phyloP scores from a whole-genome alignment of 805 yeast species.

The Ogataea chonburiensis region DNA sequence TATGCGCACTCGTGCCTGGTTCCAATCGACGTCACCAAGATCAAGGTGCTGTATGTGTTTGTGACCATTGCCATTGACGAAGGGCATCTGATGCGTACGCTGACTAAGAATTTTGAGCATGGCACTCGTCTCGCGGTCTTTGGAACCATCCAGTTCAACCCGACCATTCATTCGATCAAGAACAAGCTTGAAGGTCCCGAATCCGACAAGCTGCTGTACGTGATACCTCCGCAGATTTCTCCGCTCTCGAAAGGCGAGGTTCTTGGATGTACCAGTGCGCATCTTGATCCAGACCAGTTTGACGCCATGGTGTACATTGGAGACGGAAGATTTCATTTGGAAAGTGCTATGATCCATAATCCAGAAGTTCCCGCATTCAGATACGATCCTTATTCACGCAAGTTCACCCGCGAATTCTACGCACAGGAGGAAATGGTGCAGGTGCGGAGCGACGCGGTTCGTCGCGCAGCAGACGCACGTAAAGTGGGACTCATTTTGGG shows the following conservation, averaged over 20 bases:
- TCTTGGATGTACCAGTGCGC: conserved; percentile 91
- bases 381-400: conserved; percentile 92
- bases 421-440: conserved; percentile 80
- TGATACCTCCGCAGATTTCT: conserved; percentile 84
- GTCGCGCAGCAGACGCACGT: conserved; percentile 54
- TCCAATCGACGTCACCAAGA: conserved; percentile 87
- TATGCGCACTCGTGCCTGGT: conserved; percentile 97
- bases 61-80: conserved; percentile 92
- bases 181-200: conserved; percentile 49
- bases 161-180: conserved; percentile 79
- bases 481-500: conserved; percentile 86
- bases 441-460: conserved; percentile 73
- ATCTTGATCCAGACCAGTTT: conserved; percentile 59
- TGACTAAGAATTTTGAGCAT: conserved; percentile 61
- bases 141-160: conserved; percentile 97
- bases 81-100: conserved; percentile 72
- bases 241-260: conserved; percentile 96
- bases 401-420: conserved; percentile 84
- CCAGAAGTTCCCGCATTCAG: conserved; percentile 89
- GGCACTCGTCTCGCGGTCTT: conserved; percentile 78
- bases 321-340: conserved; percentile 94
- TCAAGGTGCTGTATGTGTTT: conserved; percentile 91
- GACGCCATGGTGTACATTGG: conserved; percentile 90
- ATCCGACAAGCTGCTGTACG: conserved; percentile 46
- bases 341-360: conserved; percentile 95